Percentiles rank a stretch among this genome's conserved stretches.
Evolutionary conservation across 331 rosid species (phyloP).

Genomic region (Malus hybrid): DNA sequence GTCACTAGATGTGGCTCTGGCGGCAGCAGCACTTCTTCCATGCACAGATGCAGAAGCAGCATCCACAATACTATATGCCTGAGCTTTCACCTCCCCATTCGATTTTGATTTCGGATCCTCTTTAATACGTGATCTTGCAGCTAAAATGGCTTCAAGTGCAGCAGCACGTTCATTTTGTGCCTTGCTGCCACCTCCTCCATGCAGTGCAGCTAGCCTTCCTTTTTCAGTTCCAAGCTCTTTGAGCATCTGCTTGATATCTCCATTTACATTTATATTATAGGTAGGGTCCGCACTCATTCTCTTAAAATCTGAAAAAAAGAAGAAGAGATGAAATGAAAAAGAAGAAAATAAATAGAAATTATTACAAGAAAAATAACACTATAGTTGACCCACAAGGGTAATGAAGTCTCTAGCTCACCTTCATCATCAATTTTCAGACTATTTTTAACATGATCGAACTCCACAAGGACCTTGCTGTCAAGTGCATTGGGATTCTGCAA

Average conservation of each 20-base stretch:
- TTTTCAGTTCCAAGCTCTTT: constrained; percentile 85
- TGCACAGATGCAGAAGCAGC: constrained; percentile 98
- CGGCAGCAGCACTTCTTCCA: constrained; percentile 96
- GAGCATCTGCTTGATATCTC: constrained; percentile 93
- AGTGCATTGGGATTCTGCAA: constrained; percentile 92
- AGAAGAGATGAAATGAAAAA: constrained; percentile 1
- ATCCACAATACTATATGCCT: constrained; percentile 82
- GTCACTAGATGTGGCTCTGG: constrained; percentile 76
- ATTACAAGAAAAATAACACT: not conserved
- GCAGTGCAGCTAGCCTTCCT: constrained; percentile 90
- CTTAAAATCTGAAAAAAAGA: constrained; percentile 48
- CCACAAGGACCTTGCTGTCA: constrained; percentile 70
- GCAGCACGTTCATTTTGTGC: constrained; percentile 95
- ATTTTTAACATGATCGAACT: constrained; percentile 83
- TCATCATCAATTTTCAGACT: constrained; percentile 73
- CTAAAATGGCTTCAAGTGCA: constrained; percentile 83
- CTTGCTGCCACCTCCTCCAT: constrained; percentile 97
- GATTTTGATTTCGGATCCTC: constrained; percentile 57
- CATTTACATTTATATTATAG: constrained; percentile 74
- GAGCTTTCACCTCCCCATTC: constrained; percentile 48
- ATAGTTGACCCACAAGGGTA: constrained; percentile 10
- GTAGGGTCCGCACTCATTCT: constrained; percentile 65
- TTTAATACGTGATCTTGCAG: constrained; percentile 69
- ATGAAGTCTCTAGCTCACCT: constrained; percentile 44
- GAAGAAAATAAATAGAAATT: not conserved